These are phyloP conservation scores for Backusella parvicylindrica DNA, from an alignment of 192 early-diverging fungal species.

Conservation along the genomic window DNA sequence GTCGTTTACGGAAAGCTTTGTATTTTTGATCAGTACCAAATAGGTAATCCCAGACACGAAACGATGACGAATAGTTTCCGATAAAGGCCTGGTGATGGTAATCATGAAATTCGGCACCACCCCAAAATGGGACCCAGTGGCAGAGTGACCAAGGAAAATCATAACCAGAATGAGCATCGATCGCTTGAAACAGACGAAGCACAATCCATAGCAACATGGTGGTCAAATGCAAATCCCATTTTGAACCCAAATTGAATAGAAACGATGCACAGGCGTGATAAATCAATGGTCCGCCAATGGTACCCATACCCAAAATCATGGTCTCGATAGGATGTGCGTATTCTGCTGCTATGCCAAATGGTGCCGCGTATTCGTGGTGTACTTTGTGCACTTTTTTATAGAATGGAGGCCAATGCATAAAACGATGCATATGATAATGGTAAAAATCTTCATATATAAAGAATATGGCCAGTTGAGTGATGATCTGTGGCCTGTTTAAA, in stretches of 20 bases:
- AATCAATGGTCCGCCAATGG: constrained; percentile 73
- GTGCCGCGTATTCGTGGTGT: constrained; percentile 89
- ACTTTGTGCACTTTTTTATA: constrained; percentile 94
- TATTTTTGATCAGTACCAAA: constrained; percentile 85
- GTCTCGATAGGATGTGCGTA: constrained; percentile 89
- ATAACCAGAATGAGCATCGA: constrained; percentile 92
- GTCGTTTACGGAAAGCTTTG: constrained; percentile 48
- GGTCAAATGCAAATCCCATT: constrained; percentile 78
- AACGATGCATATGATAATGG: constrained; percentile 88
- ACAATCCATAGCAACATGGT: constrained; percentile 84
- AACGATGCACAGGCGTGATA: constrained; percentile 8
- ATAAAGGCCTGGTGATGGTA: constrained; percentile 85
- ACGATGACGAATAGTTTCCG: constrained; percentile 77
- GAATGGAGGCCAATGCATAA: constrained; percentile 81
- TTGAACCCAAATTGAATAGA: not conserved
- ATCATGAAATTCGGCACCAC: constrained; percentile 90
- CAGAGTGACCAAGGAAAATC: constrained; percentile 94
- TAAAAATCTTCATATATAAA: constrained; percentile 86
- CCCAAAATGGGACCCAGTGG: constrained; percentile 84
- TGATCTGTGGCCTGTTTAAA: constrained; percentile 25
- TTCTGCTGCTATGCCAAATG: constrained; percentile 80
- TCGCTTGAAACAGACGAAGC: constrained; percentile 76
- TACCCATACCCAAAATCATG: constrained; percentile 81
- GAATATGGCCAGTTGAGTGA: constrained; percentile 64
- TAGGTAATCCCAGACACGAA: constrained; percentile 87